Base-by-base conservation (phyloP, 1,284 basidiomycete species). In the Ustilago vetiveriae region DNA sequence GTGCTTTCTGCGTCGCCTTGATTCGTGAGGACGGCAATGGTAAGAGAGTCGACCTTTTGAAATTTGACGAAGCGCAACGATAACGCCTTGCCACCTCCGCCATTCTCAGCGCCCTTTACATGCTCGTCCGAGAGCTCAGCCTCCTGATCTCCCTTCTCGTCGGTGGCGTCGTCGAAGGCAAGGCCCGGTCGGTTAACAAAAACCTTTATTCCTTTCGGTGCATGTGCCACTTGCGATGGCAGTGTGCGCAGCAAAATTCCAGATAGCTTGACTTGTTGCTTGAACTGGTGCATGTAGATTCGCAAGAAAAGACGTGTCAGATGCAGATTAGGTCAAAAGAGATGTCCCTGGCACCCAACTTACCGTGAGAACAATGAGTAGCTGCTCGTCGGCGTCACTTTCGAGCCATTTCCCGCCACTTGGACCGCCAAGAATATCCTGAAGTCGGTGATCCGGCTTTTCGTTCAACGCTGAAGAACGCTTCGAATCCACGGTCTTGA, bases 21-120 rank as follows among this genome's bases (percentile, higher is more conserved):
- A 76, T 93, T 92, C 22, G 88, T 88, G 55, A 86, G 86, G 22
- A 93, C 87, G 74, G 92, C 90, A 42, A 93, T 88, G 89, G 92
- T 76, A 19, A 47, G 30, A 16, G 56, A 70, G 41, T 60, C 60
- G 37, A 93, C 90, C 37, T 84, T 86, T 83, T 92, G 91, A 82
- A 93, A 92, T 44, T 89, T 85, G 21, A 92, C 91, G 72, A 87
- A 90, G 53, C 89, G 85, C 76, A 93, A 83, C 10, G 86, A 81
- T 32, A 92, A 84, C 39, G 83, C 85, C 39, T 86, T 86, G 17
- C 89, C 90, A 23, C 68, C 68, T 16, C 68, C 68, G 21, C 68
- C 63, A 14, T 47, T 71, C 22, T 57, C 53, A 16, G 50, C 71
- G 2, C 58, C 55, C 2, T 51, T 49, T 11, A 74, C 72, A 27